Evolutionary conservation across 2,329 filamentous ascomycete species (phyloP), one percentile per base, ranked within the genome.

Genomic region (Colletotrichum sojae): DNA sequence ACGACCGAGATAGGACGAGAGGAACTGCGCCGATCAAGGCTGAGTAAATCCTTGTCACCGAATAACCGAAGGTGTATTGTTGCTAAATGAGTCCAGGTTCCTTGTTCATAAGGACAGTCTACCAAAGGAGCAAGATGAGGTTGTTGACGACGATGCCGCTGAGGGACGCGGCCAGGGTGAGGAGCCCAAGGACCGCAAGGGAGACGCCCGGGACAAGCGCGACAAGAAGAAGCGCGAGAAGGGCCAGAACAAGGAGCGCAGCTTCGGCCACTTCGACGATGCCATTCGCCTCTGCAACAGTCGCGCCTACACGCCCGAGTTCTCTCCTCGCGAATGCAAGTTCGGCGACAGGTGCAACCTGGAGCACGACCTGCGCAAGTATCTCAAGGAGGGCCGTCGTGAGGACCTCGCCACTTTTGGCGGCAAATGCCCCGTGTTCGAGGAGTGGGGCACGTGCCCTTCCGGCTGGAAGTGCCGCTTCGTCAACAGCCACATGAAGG

Each of bases 391-490:
- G 65, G 92, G 94, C 70, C 95, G 95, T 73, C 90, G 94, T 52
- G 89, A 89, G 69, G 94, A 98, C 76, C 85, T 98, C 46, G 86
- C 87, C 5, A 94, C 92, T 0, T 92, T 97, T 75, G 86, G 85
- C 49, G 92, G 93, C 6, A 85, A 91, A 71, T 99, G 96, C 76
- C 95, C 95, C 0, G 88, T 97, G 9, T 98, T 90, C 79, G 91
- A 93, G 73, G 84, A 85, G 16, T 89, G 91, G 72, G 95, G 95
- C 13, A 89, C 86, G 71, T 99, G 96, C 75, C 87, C 89, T 56
- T 89, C 92, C 15, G 96, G 96, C 6, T 99, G 95, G 95, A 97
- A 95, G 78, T 99, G 96, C 78, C 92, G 95, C 22, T 97, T 98
- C 76, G 92, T 94, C 40, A 88, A 88, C 71, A 97, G 94, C 71